Conservation (phyloP, 306 rosid genomes). For the Casuarina glauca region DNA sequence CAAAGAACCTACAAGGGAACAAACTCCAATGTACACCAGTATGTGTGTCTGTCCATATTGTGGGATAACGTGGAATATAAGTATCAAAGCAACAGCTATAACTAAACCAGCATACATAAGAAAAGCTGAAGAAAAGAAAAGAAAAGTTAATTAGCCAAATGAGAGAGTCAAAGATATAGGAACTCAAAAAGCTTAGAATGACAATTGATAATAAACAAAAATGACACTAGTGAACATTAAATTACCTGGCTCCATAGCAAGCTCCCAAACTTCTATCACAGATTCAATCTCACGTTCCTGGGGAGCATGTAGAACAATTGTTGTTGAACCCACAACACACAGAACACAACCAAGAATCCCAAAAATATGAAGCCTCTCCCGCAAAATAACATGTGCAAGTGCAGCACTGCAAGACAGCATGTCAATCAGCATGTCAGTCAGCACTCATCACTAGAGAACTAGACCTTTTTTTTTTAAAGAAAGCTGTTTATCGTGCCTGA, state of each 20-base stretch:
- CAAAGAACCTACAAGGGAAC: slow-evolving; percentile 97
- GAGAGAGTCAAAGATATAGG: not conserved
- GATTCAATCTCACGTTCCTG: slow-evolving; percentile 90
- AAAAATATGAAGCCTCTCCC: slow-evolving; percentile 87
- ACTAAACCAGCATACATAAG: slow-evolving; percentile 78
- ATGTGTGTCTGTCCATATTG: slow-evolving; percentile 97
- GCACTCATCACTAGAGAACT: slow-evolving; percentile 31
- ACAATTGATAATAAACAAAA: slow-evolving; percentile 12
- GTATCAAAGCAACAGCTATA: slow-evolving; percentile 69
- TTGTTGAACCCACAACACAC: slow-evolving; percentile 98
- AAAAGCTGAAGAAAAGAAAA: slow-evolving; percentile 62
- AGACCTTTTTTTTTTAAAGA: slow-evolving; percentile 18
- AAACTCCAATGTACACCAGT: slow-evolving; percentile 96
- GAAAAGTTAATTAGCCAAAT: not conserved
- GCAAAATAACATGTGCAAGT: slow-evolving; percentile 90
- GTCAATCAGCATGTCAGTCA: slow-evolving; percentile 51
- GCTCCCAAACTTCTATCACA: slow-evolving; percentile 92
- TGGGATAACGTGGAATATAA: slow-evolving; percentile 81
- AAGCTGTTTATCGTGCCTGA: slow-evolving; percentile 62
- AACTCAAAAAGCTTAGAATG: slow-evolving; percentile 2
- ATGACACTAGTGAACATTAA: slow-evolving; percentile 9
- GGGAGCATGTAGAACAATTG: slow-evolving; percentile 98
- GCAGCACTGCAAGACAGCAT: slow-evolving; percentile 80
- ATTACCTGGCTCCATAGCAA: slow-evolving; percentile 99
- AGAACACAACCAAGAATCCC: slow-evolving; percentile 93